Evolutionary conservation across 2,329 filamentous ascomycete genomes (phyloP).

Genomic region (Aspergillus brasiliensis): DNA sequence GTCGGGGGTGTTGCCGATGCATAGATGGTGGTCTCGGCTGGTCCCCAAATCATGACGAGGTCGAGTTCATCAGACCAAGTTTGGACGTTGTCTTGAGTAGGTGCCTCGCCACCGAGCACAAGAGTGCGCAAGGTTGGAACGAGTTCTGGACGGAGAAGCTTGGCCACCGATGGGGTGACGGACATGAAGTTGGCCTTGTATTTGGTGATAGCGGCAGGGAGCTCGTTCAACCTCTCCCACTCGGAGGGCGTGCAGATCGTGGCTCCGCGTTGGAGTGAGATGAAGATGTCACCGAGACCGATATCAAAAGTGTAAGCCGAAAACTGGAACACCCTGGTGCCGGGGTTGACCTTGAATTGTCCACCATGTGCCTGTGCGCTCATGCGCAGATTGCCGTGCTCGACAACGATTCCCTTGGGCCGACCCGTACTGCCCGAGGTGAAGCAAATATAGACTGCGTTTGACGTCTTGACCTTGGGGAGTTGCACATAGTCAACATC

Average conservation of each 20-base stretch:
- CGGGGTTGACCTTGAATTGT: background rate
- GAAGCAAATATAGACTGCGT: conserved; percentile 1
- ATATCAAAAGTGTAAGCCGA: conserved; percentile 8
- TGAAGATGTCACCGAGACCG: conserved; percentile 6
- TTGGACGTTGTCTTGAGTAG: background rate
- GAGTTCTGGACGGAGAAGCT: conserved; percentile 1
- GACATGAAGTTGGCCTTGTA: background rate
- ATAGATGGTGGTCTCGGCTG: conserved; percentile 9
- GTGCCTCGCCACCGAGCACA: background rate
- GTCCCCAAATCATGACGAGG: conserved; percentile 1
- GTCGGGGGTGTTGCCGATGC: background rate
- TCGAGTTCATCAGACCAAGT: background rate
- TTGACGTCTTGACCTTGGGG: background rate
- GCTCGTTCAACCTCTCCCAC: background rate
- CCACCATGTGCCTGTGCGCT: background rate
- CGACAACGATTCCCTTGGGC: conserved; percentile 3
- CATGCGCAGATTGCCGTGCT: background rate
- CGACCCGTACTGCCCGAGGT: conserved; percentile 1
- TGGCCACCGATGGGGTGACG: conserved; percentile 8
- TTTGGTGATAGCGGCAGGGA: conserved; percentile 3
- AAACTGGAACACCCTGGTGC: conserved; percentile 8
- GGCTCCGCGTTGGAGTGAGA: background rate
- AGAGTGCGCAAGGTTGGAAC: conserved; percentile 8
- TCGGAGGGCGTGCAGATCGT: conserved; percentile 8
- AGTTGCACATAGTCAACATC: background rate